These are phyloP conservation scores for Penicillium lividum DNA, from an alignment of 495 filamentous ascomycete species.

Conservation along the genomic window DNA sequence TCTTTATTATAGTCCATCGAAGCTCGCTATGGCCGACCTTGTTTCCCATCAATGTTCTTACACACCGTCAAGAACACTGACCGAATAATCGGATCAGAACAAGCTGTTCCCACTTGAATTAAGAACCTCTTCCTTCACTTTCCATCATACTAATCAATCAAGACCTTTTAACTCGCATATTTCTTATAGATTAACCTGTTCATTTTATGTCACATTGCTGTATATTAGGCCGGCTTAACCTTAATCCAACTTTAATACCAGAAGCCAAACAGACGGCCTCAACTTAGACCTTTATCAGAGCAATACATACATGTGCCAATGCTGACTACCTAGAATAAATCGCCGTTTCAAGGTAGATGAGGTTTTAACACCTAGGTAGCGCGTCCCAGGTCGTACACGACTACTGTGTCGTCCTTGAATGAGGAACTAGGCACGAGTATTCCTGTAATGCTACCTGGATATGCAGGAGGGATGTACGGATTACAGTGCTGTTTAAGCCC, in stretches of 20 bases:
- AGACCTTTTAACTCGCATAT: neutral
- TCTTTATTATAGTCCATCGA: slow-evolving; percentile 13
- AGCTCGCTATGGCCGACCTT: slow-evolving; percentile 26
- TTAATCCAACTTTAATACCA: neutral
- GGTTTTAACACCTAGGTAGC: no score
- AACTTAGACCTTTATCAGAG: no score
- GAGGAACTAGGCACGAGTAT: no score
- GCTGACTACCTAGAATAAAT: no score
- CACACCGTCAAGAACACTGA: slow-evolving; percentile 29
- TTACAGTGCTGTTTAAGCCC: neutral
- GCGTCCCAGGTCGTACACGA: no score
- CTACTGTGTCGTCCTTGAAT: no score
- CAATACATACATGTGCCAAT: no score
- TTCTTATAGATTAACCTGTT: neutral
- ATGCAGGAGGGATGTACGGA: no score
- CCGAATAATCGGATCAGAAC: slow-evolving; percentile 18
- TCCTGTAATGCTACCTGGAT: neutral
- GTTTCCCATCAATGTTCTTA: slow-evolving; percentile 30
- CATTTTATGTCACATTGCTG: neutral
- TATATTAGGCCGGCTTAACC: neutral
- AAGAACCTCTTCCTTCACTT: neutral
- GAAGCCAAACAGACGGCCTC: neutral
- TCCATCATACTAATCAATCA: neutral
- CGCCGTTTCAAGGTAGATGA: no score
- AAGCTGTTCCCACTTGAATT: slow-evolving; percentile 13